These are phyloP conservation scores for Suhomyces ambrosiae DNA, from an alignment of 1,139 yeast species.

Conservation along the genomic window DNA sequence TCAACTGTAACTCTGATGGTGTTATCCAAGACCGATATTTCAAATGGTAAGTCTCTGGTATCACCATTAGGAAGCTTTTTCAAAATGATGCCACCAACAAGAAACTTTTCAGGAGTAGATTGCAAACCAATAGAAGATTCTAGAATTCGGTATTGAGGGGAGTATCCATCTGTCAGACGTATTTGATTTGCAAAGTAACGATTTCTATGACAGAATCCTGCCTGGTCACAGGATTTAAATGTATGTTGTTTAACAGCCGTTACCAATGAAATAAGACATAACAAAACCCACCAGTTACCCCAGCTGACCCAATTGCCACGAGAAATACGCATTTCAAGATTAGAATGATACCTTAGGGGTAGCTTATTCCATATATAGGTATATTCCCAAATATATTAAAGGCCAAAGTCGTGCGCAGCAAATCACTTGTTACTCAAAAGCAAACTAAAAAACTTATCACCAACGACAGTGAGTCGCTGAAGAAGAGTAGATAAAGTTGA, in stretches of 20 bases:
- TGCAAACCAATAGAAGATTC: conserved; percentile 33
- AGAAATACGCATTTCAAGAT: conserved; percentile 2
- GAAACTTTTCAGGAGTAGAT: conserved; percentile 20
- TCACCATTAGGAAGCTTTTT: conserved; percentile 40
- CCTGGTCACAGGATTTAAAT: conserved; percentile 77
- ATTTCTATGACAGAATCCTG: conserved; percentile 87
- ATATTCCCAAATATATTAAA: too few species aligned
- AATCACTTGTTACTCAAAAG: conserved; percentile 1
- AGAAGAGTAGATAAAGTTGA: neutral
- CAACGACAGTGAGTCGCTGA: neutral
- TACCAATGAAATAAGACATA: conserved; percentile 11
- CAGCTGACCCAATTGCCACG: conserved; percentile 6
- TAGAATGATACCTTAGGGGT: too few species aligned
- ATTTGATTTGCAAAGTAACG: conserved; percentile 65
- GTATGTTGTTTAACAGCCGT: conserved; percentile 66
- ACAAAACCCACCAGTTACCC: conserved; percentile 9
- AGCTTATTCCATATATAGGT: too few species aligned
- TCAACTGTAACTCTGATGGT: conserved; percentile 63
- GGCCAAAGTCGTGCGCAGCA: conserved; percentile 5
- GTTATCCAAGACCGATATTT: conserved; percentile 57
- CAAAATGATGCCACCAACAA: conserved; percentile 45
- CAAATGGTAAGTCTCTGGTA: conserved; percentile 51
- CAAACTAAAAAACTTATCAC: conserved; percentile 1
- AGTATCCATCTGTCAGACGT: conserved; percentile 26
- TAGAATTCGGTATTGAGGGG: conserved; percentile 59